These are phyloP conservation scores for Sporothrix pallida DNA, from an alignment of 2,329 filamentous ascomycete species.

Conservation along the genomic window DNA sequence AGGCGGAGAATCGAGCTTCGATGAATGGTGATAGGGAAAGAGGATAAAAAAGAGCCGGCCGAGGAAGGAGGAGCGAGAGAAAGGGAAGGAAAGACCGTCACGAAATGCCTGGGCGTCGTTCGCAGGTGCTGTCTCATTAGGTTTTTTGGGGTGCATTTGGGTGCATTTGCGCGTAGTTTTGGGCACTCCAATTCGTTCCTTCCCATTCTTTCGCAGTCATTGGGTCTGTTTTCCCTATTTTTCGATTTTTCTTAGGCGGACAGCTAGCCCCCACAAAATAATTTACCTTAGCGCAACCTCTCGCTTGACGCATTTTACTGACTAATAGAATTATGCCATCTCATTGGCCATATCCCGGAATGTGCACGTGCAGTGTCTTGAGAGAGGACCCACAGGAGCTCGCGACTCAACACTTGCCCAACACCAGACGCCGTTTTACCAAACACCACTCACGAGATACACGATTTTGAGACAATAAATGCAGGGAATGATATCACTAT, in stretches of 20 bases:
- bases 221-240: not conserved
- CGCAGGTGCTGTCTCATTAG: not conserved
- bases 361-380: slow-evolving; percentile 24
- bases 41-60: slow-evolving; percentile 25
- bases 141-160: not conserved
- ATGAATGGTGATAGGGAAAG: slow-evolving; percentile 26
- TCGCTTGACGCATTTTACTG: not conserved
- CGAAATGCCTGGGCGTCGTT: slow-evolving; percentile 22
- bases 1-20: slow-evolving; percentile 25
- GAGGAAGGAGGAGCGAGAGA: slow-evolving; percentile 20
- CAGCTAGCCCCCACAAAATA: slow-evolving; percentile 16
- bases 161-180: not conserved
- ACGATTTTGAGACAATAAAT: not conserved
- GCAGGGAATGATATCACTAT: not conserved
- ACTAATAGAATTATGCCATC: not conserved
- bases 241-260: slow-evolving; percentile 21
- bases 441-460: not conserved
- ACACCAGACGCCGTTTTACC: not conserved
- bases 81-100: slow-evolving; percentile 23
- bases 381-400: slow-evolving; percentile 9
- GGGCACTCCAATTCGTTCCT: slow-evolving; percentile 20
- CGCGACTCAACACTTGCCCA: not conserved
- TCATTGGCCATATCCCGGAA: slow-evolving; percentile 1
- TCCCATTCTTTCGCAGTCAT: not conserved
- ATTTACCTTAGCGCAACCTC: slow-evolving; percentile 15